A percentile compares a stretch with the other conserved stretches of the same genome.
These are phyloP conservation scores for Acarospora socialis DNA, from an alignment of 2,329 filamentous ascomycete species.

Conservation along the genomic window DNA sequence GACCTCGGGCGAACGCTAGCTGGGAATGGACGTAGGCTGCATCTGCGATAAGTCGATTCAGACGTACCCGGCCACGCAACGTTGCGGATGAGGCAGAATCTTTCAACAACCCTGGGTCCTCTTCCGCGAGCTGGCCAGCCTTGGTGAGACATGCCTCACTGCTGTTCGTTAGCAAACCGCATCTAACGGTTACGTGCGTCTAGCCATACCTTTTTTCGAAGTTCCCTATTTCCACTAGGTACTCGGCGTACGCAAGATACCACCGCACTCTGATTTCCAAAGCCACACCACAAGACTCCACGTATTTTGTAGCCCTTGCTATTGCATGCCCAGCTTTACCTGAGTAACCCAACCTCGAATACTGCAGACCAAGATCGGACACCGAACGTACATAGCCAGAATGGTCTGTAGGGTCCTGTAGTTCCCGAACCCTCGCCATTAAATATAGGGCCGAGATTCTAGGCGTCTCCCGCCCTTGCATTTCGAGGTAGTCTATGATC, in stretches of 20 bases:
- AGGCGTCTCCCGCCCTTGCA: constrained; percentile 39
- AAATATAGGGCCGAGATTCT: constrained; percentile 36
- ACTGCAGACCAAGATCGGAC: constrained; percentile 38
- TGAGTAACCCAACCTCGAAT: constrained; percentile 45
- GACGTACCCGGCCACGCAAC: no score
- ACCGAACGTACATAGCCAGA: constrained; percentile 29
- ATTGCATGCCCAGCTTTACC: constrained; percentile 45
- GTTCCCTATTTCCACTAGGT: constrained; percentile 53
- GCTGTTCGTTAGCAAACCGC: constrained; percentile 28
- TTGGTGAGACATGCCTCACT: constrained; percentile 25
- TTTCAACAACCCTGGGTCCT: no score
- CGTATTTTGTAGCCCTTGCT: constrained; percentile 40
- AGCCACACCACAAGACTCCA: constrained; percentile 27
- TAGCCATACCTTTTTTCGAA: constrained; percentile 41
- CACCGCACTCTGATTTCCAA: constrained; percentile 39
- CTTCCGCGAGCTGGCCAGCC: constrained; percentile 25
- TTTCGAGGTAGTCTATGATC: constrained; percentile 41
- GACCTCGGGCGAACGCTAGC: constrained; percentile 30
- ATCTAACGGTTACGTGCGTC: constrained; percentile 27
- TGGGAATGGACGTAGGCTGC: constrained; percentile 22
- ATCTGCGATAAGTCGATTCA: constrained; percentile 24
- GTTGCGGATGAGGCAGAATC: no score
- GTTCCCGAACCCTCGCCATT: constrained; percentile 33
- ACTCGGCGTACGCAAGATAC: constrained; percentile 61
- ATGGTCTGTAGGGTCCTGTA: constrained; percentile 24